These are phyloP conservation scores for Paecilomyces dactylethromorphus DNA, from an alignment of 2,329 filamentous ascomycete genomes.

Conservation along the genomic window DNA sequence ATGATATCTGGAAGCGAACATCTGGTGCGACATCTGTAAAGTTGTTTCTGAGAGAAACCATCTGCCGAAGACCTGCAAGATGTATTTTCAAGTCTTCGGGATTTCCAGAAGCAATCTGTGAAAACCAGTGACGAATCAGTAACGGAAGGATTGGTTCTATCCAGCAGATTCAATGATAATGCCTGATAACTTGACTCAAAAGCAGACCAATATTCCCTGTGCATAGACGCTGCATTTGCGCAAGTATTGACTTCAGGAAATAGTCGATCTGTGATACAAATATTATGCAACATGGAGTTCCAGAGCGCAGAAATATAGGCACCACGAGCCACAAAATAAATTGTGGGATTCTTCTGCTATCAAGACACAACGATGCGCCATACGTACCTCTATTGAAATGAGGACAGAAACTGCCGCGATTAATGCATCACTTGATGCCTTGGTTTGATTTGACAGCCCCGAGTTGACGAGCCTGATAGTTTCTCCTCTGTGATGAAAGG, in stretches of 20 bases:
- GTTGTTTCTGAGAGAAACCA: constrained; percentile 30
- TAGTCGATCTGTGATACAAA: no score
- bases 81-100: constrained; percentile 34
- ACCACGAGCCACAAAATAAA: no score
- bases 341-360: no score
- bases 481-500: constrained; percentile 32
- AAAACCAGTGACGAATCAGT: constrained; percentile 5
- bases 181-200: no score
- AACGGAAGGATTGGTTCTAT: not conserved
- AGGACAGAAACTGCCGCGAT: constrained; percentile 33
- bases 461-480: constrained; percentile 34
- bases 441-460: constrained; percentile 28
- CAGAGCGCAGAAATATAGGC: no score
- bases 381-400: constrained; percentile 32
- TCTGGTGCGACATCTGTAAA: constrained; percentile 31
- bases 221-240: no score
- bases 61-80: constrained; percentile 32
- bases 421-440: constrained; percentile 32
- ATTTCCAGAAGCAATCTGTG: constrained; percentile 32
- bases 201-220: no score
- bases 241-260: no score
- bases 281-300: no score
- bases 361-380: not conserved
- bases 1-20: constrained; percentile 34
- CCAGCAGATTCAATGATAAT: not conserved